These are phyloP conservation scores for Aspergillus carlsbadensis DNA, from an alignment of 495 filamentous ascomycete genomes.

Conservation along the genomic window DNA sequence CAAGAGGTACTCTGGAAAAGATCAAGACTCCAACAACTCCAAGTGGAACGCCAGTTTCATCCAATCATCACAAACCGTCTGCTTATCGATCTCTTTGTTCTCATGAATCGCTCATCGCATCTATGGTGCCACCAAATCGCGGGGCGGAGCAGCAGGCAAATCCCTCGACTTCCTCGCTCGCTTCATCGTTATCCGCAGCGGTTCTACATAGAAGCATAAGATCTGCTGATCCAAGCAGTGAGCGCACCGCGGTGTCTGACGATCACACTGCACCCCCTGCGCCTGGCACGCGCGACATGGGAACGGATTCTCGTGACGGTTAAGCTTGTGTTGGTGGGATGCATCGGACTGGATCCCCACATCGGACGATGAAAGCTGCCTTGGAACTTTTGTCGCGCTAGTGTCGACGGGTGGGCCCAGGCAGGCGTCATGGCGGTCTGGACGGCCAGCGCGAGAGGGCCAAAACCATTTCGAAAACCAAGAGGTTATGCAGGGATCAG, in stretches of 20 bases:
- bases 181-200: conserved; percentile 15
- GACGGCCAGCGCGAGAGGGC: conserved; percentile 7
- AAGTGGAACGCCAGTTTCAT: too few species aligned
- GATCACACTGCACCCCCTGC: conserved; percentile 33
- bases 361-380: neutral
- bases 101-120: too few species aligned
- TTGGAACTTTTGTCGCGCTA: neutral
- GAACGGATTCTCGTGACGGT: neutral
- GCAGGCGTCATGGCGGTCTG: conserved; percentile 1
- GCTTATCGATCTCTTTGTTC: too few species aligned
- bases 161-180: conserved; percentile 6
- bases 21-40: too few species aligned
- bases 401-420: neutral
- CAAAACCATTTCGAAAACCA: conserved; percentile 24
- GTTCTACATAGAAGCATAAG: conserved; percentile 40
- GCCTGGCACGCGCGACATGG: conserved; percentile 37
- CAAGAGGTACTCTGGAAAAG: too few species aligned
- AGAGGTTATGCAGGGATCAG: neutral
- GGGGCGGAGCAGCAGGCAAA: neutral
- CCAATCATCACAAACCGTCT: too few species aligned
- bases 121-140: too few species aligned
- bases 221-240: conserved; percentile 40
- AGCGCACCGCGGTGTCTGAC: conserved; percentile 31
- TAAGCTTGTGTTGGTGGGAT: neutral
- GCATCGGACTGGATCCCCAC: neutral